Evolutionary conservation across 208 protist species (phyloP).

Genomic region (Crithidia thermophila): DNA sequence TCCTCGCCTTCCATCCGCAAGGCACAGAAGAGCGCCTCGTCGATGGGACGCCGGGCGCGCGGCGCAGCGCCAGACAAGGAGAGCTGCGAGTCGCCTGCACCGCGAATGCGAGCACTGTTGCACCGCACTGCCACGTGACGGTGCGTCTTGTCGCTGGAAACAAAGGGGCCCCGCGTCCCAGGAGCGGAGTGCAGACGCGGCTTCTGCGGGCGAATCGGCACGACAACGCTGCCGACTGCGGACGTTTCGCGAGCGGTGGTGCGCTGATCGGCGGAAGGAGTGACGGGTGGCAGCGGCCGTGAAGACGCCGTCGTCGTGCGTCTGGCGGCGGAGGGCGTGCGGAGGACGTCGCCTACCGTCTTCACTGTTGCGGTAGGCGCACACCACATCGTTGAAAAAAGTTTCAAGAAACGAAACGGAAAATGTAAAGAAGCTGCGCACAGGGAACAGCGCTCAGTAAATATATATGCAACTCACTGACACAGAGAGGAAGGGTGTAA

Average conservation of each 20-base stretch:
- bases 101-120: too few species aligned
- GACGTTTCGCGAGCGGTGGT: neutral
- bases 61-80: too few species aligned
- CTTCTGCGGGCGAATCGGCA: too few species aligned
- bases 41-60: slow-evolving; percentile 20
- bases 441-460: too few species aligned
- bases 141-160: neutral
- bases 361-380: neutral
- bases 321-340: neutral
- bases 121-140: neutral
- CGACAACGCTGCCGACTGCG: too few species aligned
- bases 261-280: neutral
- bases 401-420: too few species aligned
- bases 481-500: too few species aligned
- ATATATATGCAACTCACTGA: too few species aligned
- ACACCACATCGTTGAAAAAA: slow-evolving; percentile 5
- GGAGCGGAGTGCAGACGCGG: slow-evolving; percentile 8
- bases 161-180: neutral
- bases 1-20: slow-evolving; percentile 27
- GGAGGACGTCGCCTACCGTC: slow-evolving; percentile 10
- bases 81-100: too few species aligned
- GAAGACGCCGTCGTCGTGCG: neutral
- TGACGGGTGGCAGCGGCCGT: neutral
- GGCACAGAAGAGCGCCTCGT: slow-evolving; percentile 34
- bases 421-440: neutral